Evolutionary conservation across 805 yeast genomes (phyloP).

Genomic region (Pichia eremophila): DNA sequence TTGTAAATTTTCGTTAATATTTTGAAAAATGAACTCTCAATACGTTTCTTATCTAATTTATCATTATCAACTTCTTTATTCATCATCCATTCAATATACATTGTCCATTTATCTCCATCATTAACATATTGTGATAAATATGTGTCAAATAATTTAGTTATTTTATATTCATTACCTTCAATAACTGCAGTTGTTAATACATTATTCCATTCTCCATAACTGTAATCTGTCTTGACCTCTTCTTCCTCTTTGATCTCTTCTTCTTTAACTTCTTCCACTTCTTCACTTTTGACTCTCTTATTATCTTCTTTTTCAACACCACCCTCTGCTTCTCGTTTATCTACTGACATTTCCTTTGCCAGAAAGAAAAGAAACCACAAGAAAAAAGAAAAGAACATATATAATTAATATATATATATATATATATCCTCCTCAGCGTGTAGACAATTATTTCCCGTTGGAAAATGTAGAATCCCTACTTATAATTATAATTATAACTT

Average conservation of each 20-base stretch:
- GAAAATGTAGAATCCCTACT: too few relatives aligned
- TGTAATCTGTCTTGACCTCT: conserved; percentile 31
- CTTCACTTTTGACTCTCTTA: background rate
- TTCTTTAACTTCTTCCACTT: background rate
- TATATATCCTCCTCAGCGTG: too few relatives aligned
- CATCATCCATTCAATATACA: conserved; percentile 44
- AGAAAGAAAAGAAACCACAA: background rate
- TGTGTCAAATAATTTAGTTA: conserved; percentile 47
- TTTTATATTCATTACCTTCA: conserved; percentile 39
- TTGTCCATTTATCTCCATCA: conserved; percentile 66
- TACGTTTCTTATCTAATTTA: conserved; percentile 53
- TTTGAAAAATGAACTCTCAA: conserved; percentile 55
- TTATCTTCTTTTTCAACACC: background rate
- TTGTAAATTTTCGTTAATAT: conserved; percentile 55
- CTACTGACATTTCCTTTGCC: background rate
- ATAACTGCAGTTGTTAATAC: conserved; percentile 38
- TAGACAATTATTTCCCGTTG: too few relatives aligned
- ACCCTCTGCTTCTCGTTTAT: conserved; percentile 1
- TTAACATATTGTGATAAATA: conserved; percentile 59
- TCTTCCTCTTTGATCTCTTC: background rate
- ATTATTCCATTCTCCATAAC: conserved; percentile 50
- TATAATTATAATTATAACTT: too few relatives aligned
- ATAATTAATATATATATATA: too few relatives aligned
- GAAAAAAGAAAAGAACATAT: too few relatives aligned
- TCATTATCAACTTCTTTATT: conserved; percentile 32